phyloP scores from a whole-genome alignment of 2,329 filamentous ascomycete genomes.

The Aureobasidium melanogenum region DNA sequence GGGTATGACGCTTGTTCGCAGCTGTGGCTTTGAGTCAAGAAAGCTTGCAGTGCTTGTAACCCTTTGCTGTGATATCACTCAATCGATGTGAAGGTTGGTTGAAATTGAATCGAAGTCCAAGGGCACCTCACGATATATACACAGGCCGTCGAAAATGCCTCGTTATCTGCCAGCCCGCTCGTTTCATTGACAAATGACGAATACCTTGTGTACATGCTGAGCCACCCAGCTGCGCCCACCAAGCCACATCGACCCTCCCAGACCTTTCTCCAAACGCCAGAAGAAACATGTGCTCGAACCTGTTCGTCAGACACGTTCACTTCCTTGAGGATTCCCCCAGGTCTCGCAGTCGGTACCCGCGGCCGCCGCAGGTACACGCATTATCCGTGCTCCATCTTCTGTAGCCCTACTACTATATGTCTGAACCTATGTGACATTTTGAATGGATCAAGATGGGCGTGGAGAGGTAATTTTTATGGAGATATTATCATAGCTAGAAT shows the following conservation, averaged over 20 bases:
- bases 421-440: no score
- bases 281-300: background rate
- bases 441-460: no score
- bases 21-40: background rate
- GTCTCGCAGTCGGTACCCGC: background rate
- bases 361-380: background rate
- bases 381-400: background rate
- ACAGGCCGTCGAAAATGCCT: background rate
- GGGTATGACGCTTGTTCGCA: background rate
- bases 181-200: background rate
- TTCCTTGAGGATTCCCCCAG: background rate
- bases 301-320: background rate
- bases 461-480: background rate
- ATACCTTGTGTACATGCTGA: background rate
- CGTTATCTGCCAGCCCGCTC: background rate
- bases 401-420: background rate
- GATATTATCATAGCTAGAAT: conserved; percentile 1
- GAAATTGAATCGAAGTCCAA: background rate
- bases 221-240: background rate
- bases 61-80: background rate
- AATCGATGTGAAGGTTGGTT: background rate
- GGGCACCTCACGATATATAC: background rate
- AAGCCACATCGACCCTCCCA: conserved; percentile 6
- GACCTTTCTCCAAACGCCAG: background rate
- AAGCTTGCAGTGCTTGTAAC: background rate